Evolutionary conservation across 176 grass and related monocot genomes (phyloP).

Genomic region (Oryza punctata): DNA sequence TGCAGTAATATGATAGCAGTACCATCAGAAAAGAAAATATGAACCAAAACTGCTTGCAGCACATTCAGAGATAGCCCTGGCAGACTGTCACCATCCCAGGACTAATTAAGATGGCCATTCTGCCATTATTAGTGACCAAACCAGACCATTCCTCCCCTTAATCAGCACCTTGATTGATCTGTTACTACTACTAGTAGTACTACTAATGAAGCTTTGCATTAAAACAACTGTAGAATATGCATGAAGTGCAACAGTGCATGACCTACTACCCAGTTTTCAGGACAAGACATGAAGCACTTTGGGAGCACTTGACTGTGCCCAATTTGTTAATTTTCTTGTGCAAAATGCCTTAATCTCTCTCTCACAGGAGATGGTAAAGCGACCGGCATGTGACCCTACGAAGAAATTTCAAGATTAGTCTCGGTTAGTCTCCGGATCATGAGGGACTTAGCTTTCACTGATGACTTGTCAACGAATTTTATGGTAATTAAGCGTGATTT

Average conservation of each 20-base stretch:
- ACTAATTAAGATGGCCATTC: slow-evolving; percentile 7
- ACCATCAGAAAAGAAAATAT: background rate
- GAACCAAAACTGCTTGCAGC: background rate
- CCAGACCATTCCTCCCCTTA: slow-evolving; percentile 12
- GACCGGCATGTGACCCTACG: background rate
- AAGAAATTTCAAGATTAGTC: background rate
- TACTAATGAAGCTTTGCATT: background rate
- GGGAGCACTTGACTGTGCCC: background rate
- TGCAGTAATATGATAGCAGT: slow-evolving; percentile 20
- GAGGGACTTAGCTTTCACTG: background rate
- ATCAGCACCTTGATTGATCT: background rate
- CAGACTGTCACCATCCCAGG: slow-evolving; percentile 33
- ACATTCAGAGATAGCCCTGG: background rate
- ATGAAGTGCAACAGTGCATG: slow-evolving; percentile 4
- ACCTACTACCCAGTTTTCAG: background rate
- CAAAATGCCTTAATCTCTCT: background rate
- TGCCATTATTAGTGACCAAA: slow-evolving; percentile 1
- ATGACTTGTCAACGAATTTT: background rate
- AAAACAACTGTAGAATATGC: slow-evolving; percentile 4
- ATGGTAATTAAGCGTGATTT: background rate
- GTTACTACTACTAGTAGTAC: background rate
- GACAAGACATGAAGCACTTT: background rate
- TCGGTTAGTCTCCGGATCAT: background rate
- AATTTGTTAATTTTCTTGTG: background rate
- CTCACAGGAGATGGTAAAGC: background rate